Base-by-base conservation (phyloP, 371 early-diverging fungal species). In the Dichotomocladium elegans region DNA sequence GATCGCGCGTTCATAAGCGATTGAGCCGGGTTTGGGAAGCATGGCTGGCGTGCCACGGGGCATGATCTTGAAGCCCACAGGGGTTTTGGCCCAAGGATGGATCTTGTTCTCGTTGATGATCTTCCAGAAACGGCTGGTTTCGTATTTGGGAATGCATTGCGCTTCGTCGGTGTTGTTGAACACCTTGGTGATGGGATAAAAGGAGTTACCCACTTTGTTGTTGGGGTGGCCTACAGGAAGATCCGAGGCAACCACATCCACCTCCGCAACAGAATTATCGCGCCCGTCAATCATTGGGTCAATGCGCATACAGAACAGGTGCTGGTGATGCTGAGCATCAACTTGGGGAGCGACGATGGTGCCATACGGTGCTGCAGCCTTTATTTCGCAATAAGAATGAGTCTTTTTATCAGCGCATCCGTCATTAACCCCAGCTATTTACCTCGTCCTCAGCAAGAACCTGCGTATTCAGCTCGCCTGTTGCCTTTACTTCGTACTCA, bases 401-500 rank as follows among this genome's bases (percentile, higher is more conserved):
- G 44, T 43, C 19, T 5, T 43, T 6, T n/a, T n/a, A 26, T 1
- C 44, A 43, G 43, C 21, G 25, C 4, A 4, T 26, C n/a, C n/a
- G n/a, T n/a, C n/a, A n/a, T n/a, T 21, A 25, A 14, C 3, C 25
- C 44, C 11, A 4, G 2, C 14, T 15, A 1, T n/a, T 4, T 49
- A 49, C 49, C 49, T 77, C 77, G 44, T 72, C 72, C 30, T 70
- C 68, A 14, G 77, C 74, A 48, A 74, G 61, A 41, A 74, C 75
- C 31, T 66, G 67, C 1, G 78, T 78, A 44, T 72, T 74, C 8
- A 78, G 59, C 31, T 70, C 71, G 34, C 78, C 78, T 25, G 78
- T 78, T 15, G 76, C 76, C 61, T 78, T 78, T 34, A 78, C 72
- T 58, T 78, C 78, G 31, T 70, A 73, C 41, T 78, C 65, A 44